Conservation (phyloP, 2,329 filamentous ascomycete genomes). For the Claviceps quebecensis region DNA sequence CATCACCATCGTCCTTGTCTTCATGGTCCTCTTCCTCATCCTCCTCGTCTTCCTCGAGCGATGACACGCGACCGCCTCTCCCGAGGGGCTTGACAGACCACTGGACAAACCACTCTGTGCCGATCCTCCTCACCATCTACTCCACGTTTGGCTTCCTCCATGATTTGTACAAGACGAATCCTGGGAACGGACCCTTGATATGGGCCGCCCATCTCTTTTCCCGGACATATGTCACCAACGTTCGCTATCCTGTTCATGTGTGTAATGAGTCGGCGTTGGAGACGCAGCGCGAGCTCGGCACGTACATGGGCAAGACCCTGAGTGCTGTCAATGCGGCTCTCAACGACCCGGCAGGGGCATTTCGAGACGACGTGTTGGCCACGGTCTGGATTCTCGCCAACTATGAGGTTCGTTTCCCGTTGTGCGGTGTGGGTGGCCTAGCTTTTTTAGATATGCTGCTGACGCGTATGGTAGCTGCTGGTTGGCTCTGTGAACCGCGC, state of each 20-base stretch:
- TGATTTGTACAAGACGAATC: conserved; percentile 13
- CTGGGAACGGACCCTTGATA: conserved; percentile 20
- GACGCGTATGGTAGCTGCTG: conserved; percentile 15
- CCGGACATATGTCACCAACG: conserved; percentile 24
- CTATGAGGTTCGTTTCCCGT: conserved; percentile 19
- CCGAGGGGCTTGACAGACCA: conserved; percentile 18
- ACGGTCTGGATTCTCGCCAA: conserved; percentile 27
- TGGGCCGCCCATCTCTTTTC: conserved; percentile 27
- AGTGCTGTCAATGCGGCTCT: conserved; percentile 25
- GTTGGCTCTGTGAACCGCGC: conserved; percentile 20
- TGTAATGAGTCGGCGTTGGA: conserved; percentile 12
- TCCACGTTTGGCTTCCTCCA: conserved; percentile 21
- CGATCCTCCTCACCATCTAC: conserved; percentile 25
- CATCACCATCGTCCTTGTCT: background rate
- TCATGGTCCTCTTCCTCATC: background rate
- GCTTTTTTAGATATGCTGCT: too few species aligned
- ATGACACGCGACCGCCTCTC: conserved; percentile 6
- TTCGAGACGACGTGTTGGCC: conserved; percentile 22
- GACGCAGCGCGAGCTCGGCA: conserved; percentile 19
- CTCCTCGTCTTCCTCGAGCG: background rate
- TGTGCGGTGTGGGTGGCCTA: background rate
- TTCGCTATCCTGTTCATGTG: conserved; percentile 18
- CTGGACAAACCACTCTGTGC: conserved; percentile 25
- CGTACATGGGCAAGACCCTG: conserved; percentile 23
- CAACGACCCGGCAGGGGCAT: conserved; percentile 13